Conservation (phyloP, 768 basidiomycete genomes). For the Suillus placidus region DNA sequence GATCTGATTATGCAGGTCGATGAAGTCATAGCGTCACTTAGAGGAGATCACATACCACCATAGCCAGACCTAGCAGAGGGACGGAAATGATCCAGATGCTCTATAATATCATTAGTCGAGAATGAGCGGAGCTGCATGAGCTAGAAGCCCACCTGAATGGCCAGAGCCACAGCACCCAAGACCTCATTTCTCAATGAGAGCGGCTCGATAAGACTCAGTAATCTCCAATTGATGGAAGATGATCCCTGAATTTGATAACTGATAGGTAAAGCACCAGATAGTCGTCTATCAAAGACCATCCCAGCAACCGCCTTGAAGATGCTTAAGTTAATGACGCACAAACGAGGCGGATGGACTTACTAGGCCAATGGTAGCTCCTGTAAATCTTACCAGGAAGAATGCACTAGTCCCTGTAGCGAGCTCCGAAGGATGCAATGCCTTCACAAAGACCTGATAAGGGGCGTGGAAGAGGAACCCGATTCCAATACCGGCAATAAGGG, state of each 20-base stretch:
- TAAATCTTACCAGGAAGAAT: conserved; percentile 87
- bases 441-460: conserved; percentile 79
- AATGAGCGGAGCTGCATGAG: conserved; percentile 9
- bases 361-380: conserved; percentile 81
- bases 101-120: conserved; percentile 39
- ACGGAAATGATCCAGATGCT: conserved; percentile 75
- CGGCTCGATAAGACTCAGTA: conserved; percentile 50
- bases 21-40: background rate
- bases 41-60: conserved; percentile 48
- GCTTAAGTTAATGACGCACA: conserved; percentile 6
- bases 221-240: conserved; percentile 57
- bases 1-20: conserved; percentile 22
- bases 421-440: conserved; percentile 63
- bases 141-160: conserved; percentile 56
- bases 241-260: conserved; percentile 44
- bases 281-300: conserved; percentile 64
- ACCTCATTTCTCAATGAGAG: conserved; percentile 46
- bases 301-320: conserved; percentile 68
- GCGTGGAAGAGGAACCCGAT: conserved; percentile 86
- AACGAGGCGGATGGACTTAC: conserved; percentile 43
- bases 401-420: conserved; percentile 81
- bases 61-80: conserved; percentile 67
- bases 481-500: conserved; percentile 74
- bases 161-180: conserved; percentile 56
- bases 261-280: conserved; percentile 52